A percentile compares a stretch with the other conserved stretches of the same genome.
Conservation (phyloP, 768 basidiomycete genomes). For the Lactifluus subvellereus region DNA sequence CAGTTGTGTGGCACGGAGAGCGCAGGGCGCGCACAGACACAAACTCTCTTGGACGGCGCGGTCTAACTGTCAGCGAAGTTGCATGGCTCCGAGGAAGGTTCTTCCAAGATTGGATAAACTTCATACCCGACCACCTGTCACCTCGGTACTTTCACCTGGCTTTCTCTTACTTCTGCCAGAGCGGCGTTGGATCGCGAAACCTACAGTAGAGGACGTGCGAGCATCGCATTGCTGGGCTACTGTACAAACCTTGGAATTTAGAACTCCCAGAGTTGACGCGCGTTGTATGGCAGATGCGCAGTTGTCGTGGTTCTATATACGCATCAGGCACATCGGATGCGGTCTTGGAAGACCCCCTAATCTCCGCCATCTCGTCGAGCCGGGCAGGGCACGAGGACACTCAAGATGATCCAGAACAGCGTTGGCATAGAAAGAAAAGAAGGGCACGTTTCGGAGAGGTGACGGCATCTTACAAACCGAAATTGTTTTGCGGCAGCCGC, state of each 20-base stretch:
- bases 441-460: not conserved
- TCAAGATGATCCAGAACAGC: not conserved
- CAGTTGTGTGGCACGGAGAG: not conserved
- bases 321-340: not conserved
- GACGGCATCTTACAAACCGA: not conserved
- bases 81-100: not conserved
- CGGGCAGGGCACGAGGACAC: not conserved
- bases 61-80: not conserved
- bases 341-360: not conserved
- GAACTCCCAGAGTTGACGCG: not conserved
- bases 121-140: not conserved
- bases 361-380: not conserved
- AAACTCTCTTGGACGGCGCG: too few species aligned
- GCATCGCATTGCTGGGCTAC: not conserved
- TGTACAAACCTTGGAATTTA: not conserved
- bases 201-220: not conserved
- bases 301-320: not conserved
- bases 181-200: conserved; percentile 2
- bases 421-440: not conserved
- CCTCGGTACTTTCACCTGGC: too few species aligned
- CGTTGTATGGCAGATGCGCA: not conserved
- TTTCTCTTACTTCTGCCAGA: not conserved
- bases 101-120: not conserved
- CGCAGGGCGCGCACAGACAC: not conserved
- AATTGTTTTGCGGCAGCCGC: not conserved